phyloP scores from a whole-genome alignment of 371 early-diverging fungal genomes.

The Actinomucor elegans region DNA sequence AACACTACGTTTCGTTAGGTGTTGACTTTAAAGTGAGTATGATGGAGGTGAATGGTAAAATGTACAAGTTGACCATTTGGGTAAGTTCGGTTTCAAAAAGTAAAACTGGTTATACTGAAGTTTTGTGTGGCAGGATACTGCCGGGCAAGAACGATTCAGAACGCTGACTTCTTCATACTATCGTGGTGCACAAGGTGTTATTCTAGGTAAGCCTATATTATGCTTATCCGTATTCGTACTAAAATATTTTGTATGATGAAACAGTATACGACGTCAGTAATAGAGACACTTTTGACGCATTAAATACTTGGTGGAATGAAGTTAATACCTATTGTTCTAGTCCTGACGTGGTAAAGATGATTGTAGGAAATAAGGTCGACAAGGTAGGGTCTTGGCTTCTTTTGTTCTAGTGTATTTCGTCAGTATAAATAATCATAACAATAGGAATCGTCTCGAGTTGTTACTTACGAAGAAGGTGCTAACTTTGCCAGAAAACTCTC shows the following conservation, averaged over 20 bases:
- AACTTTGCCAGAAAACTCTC: constrained; percentile 83
- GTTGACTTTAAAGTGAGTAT: constrained; percentile 99
- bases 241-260: background rate
- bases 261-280: constrained; percentile 96
- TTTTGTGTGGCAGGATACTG: constrained; percentile 88
- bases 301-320: constrained; percentile 93
- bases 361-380: constrained; percentile 98
- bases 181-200: constrained; percentile 98
- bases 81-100: constrained; percentile 37
- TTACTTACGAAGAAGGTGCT: constrained; percentile 86
- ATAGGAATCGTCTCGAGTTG: constrained; percentile 76
- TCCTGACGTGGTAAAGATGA: constrained; percentile 90
- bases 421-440: background rate
- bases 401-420: too few species aligned
- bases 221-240: too few species aligned
- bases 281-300: constrained; percentile 89
- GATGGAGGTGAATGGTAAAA: constrained; percentile 84
- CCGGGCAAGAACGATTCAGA: constrained; percentile 99
- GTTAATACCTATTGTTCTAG: constrained; percentile 89
- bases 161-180: constrained; percentile 99
- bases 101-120: background rate
- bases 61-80: constrained; percentile 98
- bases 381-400: constrained; percentile 55
- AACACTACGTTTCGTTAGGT: too few species aligned
- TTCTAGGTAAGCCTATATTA: constrained; percentile 53